Base-by-base conservation (phyloP, 495 filamentous ascomycete genomes). In the Lophium mytilinum region DNA sequence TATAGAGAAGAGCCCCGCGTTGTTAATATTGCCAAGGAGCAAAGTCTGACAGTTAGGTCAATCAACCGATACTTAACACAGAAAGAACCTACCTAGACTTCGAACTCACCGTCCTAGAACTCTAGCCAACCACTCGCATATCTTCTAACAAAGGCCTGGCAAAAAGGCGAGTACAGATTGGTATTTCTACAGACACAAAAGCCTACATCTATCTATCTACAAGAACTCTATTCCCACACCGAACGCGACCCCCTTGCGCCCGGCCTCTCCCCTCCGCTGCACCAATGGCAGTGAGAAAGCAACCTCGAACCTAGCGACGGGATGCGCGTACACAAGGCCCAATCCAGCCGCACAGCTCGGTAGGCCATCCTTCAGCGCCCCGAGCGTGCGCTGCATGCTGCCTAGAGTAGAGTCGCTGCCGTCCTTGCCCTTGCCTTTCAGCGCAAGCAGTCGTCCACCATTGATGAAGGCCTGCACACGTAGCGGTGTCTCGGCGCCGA, bases 201-300 rank as follows among this genome's bases (percentile, higher is more conserved):
- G 24, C 24, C 24, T 30, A 30, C 24, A 30, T 30, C 24, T 30
- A 30, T 30, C 15, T 52, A 36, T 53, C 68, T 85, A 98, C 72
- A 96, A 72, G 69, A 97, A 96, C 68, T 83, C 94, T 60, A 97
- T 89, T 24, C 93, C 93, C 35, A 99, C 86, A 11, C 93, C 93
- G 65, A 99, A 83, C 67, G 90, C 86, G 61, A 99, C 61, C 9
- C 93, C 93, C 73, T 98, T 98, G 42, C 93, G 80, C 15, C 80
- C 84, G 63, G 91, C 85, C 71, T 98, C 93, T 10, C 86, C 88
- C 62, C 76, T 81, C 50, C 93, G 78, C 61, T 87, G 63, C 33
- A 92, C 88, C 53, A 98, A 65, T 5, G 93, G 93, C 45, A 98
- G 68, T 57, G 86, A 88, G 68, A 97, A 95, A 67, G 96, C 97